These are phyloP conservation scores for Crithidia sp. DNA, from an alignment of 208 protist genomes.

Conservation along the genomic window DNA sequence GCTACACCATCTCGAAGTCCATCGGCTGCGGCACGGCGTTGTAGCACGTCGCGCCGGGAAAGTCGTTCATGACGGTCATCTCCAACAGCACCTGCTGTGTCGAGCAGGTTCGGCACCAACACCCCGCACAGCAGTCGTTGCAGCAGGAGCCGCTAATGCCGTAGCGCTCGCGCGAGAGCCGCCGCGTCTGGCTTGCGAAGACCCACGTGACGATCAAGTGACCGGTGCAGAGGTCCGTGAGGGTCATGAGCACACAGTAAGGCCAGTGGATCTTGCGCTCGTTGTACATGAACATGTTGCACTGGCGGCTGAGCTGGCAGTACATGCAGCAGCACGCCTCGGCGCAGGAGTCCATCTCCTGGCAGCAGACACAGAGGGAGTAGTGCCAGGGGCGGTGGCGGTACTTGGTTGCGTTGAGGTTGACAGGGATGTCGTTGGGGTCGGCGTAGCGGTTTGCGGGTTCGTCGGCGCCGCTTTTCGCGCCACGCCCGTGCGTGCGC, in stretches of 20 bases:
- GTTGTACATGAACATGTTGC: constrained; percentile 42
- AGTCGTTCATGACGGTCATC: constrained; percentile 62
- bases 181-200: constrained; percentile 19
- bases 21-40: constrained; percentile 23
- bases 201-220: constrained; percentile 24
- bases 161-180: constrained; percentile 35
- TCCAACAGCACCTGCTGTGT: constrained; percentile 67
- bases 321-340: constrained; percentile 43
- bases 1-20: constrained; percentile 36
- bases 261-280: constrained; percentile 26
- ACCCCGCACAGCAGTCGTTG: constrained; percentile 32
- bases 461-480: not conserved
- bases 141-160: constrained; percentile 23
- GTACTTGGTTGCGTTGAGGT: constrained; percentile 10
- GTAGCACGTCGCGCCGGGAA: constrained; percentile 65
- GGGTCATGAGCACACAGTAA: constrained; percentile 26
- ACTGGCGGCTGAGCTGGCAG: constrained; percentile 55
- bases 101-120: constrained; percentile 44
- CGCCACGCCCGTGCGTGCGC: not conserved
- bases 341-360: constrained; percentile 40
- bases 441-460: constrained; percentile 7
- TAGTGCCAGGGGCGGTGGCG: constrained; percentile 41
- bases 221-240: constrained; percentile 1
- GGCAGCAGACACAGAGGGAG: constrained; percentile 38
- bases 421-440: constrained; percentile 12